These are phyloP conservation scores for Aspergillus ruber DNA, from an alignment of 2,329 filamentous ascomycete genomes.

Conservation along the genomic window DNA sequence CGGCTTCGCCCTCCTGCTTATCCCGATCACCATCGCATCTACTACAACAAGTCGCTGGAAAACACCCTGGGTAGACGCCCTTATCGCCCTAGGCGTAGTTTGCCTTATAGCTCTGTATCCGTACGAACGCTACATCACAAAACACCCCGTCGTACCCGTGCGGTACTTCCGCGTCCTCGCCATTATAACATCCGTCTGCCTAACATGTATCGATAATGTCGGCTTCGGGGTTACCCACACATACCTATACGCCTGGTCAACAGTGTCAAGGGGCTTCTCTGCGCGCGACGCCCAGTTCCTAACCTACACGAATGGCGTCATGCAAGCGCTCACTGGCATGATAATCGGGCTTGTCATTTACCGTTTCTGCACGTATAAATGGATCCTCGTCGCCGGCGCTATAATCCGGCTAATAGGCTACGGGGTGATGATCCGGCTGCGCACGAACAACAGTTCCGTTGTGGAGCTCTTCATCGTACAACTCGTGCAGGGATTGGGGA, in stretches of 20 bases:
- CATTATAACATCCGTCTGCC: slow-evolving; percentile 36
- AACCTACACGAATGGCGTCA: slow-evolving; percentile 33
- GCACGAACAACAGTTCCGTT: slow-evolving; percentile 36
- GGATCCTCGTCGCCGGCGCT: slow-evolving; percentile 38
- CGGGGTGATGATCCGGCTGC: slow-evolving; percentile 46
- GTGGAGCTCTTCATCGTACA: slow-evolving; percentile 46
- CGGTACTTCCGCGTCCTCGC: slow-evolving; percentile 41
- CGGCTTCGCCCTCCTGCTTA: slow-evolving; percentile 44
- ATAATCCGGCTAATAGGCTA: slow-evolving; percentile 44
- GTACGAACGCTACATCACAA: slow-evolving; percentile 44
- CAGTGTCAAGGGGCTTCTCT: slow-evolving; percentile 37
- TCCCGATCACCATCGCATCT: slow-evolving; percentile 44
- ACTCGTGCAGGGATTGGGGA: slow-evolving; percentile 44
- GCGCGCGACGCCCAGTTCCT: slow-evolving; percentile 41
- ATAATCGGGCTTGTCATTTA: slow-evolving; percentile 38
- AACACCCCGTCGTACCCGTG: slow-evolving; percentile 42
- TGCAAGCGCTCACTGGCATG: slow-evolving; percentile 40
- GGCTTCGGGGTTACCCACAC: slow-evolving; percentile 43
- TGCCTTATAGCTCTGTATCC: slow-evolving; percentile 40
- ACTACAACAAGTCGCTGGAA: slow-evolving; percentile 38
- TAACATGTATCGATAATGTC: slow-evolving; percentile 39
- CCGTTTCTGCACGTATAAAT: slow-evolving; percentile 42
- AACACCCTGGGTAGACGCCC: slow-evolving; percentile 40
- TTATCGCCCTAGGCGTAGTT: slow-evolving; percentile 40
- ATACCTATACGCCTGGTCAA: slow-evolving; percentile 45